These are phyloP conservation scores for Malus asiatica DNA, from an alignment of 306 rosid genomes.

Conservation along the genomic window DNA sequence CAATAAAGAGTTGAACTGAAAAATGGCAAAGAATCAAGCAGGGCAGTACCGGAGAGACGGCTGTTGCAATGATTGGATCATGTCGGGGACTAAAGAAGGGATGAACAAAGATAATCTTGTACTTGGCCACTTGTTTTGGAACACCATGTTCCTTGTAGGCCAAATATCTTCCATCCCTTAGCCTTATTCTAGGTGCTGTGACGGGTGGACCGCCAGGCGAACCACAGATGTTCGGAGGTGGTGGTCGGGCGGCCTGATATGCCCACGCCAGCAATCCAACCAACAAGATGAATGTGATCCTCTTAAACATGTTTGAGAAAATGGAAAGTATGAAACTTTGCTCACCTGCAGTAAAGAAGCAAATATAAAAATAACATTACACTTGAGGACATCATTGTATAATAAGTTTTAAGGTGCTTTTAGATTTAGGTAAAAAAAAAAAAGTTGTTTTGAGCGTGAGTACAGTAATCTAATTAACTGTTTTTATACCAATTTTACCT, in stretches of 20 bases:
- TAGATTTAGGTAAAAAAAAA: too few relatives aligned
- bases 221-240: conserved; percentile 40
- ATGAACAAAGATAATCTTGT: conserved; percentile 46
- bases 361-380: too few relatives aligned
- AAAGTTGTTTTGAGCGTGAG: too few relatives aligned
- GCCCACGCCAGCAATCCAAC: conserved; percentile 27
- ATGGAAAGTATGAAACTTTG: not conserved
- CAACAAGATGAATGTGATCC: conserved; percentile 6
- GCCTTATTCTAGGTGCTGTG: conserved; percentile 45
- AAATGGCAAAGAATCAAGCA: too few relatives aligned
- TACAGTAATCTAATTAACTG: too few relatives aligned
- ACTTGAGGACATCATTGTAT: not conserved
- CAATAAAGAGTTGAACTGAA: too few relatives aligned
- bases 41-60: not conserved
- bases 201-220: conserved; percentile 42
- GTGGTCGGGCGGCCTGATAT: conserved; percentile 25
- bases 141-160: conserved; percentile 63
- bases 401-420: not conserved
- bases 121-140: conserved; percentile 29
- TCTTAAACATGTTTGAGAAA: conserved; percentile 9
- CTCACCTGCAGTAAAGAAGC: not conserved
- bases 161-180: conserved; percentile 58
- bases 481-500: too few relatives aligned
- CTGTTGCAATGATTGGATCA: conserved; percentile 1
- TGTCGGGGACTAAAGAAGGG: conserved; percentile 25